Conservation (phyloP, 2,329 filamentous ascomycete genomes). For the Hypoxylon sp. region DNA sequence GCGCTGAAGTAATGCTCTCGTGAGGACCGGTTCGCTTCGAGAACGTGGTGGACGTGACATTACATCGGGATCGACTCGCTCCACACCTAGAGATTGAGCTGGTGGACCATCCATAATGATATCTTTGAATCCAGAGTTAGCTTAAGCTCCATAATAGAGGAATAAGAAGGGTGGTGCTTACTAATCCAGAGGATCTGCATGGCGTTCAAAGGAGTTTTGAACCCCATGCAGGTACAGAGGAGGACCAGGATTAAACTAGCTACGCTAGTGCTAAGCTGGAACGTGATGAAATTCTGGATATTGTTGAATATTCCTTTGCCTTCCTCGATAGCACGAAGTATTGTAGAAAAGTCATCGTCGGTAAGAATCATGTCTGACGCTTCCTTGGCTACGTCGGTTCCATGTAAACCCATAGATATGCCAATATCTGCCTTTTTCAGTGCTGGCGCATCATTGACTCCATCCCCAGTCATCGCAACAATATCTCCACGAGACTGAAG, state of each 20-base stretch:
- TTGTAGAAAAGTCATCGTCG: constrained; percentile 91
- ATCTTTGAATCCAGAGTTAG: constrained; percentile 68
- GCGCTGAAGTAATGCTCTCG: constrained; percentile 82
- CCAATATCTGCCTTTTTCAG: constrained; percentile 98
- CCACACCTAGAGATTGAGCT: constrained; percentile 95
- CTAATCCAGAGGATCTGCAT: constrained; percentile 99
- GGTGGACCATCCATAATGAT: constrained; percentile 99
- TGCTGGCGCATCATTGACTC: constrained; percentile 96
- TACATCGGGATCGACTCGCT: constrained; percentile 92
- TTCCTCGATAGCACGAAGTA: constrained; percentile 95
- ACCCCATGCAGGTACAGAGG: constrained; percentile 91
- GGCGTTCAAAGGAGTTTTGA: constrained; percentile 95
- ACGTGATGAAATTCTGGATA: constrained; percentile 99
- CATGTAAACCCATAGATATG: constrained; percentile 94
- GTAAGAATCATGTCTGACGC: constrained; percentile 94
- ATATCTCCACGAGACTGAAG: constrained; percentile 95
- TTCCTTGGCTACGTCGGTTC: constrained; percentile 97
- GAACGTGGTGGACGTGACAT: constrained; percentile 90
- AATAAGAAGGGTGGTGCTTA: constrained; percentile 64
- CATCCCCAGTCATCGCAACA: constrained; percentile 98
- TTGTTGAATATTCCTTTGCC: constrained; percentile 99
- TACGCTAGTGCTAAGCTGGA: constrained; percentile 97
- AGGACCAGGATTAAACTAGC: constrained; percentile 93
- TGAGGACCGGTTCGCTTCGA: constrained; percentile 92
- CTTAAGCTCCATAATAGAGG: constrained; percentile 20